A percentile compares a stretch with the other conserved stretches of the same genome.
Conservation (phyloP, 2,329 filamentous ascomycete genomes). For the Colletotrichum ledebouriae region DNA sequence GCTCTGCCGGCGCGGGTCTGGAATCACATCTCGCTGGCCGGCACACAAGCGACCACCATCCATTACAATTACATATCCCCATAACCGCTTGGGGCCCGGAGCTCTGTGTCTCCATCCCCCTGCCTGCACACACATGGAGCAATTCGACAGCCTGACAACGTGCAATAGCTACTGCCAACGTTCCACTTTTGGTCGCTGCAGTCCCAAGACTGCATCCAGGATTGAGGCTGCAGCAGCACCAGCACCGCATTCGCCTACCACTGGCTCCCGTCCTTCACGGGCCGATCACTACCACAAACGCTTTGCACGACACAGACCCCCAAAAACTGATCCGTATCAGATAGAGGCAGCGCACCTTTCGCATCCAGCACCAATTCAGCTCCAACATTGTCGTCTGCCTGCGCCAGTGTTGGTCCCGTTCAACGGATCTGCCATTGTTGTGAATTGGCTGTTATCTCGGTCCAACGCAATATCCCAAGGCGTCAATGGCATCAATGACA, state of each 20-base stretch:
- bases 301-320: conserved; percentile 40
- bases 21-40: conserved; percentile 37
- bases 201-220: conserved; percentile 27
- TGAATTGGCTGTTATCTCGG: conserved; percentile 11
- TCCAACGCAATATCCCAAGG: conserved; percentile 35
- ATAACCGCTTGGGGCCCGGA: conserved; percentile 17
- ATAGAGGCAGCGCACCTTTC: conserved; percentile 19
- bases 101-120: conserved; percentile 29
- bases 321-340: conserved; percentile 34
- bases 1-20: conserved; percentile 36
- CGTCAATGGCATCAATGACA: conserved; percentile 13
- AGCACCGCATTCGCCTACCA: conserved; percentile 35
- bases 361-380: conserved; percentile 10
- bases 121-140: conserved; percentile 35
- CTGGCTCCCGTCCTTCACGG: conserved; percentile 22
- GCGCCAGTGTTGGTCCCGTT: neutral
- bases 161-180: conserved; percentile 24
- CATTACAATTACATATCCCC: conserved; percentile 32
- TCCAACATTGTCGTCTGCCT: conserved; percentile 2
- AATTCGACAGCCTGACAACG: conserved; percentile 27
- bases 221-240: conserved; percentile 32
- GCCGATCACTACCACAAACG: conserved; percentile 33
- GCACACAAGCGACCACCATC: conserved; percentile 39
- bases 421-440: conserved; percentile 23
- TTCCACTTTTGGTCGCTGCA: conserved; percentile 16